Evolutionary conservation across 2,329 filamentous ascomycete species (phyloP).

Genomic region (Calonectria hongkongensis): DNA sequence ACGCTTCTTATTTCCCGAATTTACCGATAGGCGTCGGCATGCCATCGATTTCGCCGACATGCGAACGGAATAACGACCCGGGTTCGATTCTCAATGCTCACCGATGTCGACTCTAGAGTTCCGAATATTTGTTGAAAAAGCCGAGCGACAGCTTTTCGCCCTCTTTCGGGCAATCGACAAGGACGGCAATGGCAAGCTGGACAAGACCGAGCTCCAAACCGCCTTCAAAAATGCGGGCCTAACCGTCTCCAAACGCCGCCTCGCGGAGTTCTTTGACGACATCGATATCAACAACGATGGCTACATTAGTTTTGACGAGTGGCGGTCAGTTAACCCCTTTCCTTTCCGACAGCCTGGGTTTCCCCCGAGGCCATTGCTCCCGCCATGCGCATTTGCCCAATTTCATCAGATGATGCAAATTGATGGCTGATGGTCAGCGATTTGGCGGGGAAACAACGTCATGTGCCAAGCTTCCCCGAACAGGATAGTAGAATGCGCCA

Average conservation of each 20-base stretch:
- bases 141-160: slow-evolving; percentile 86
- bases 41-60: slow-evolving; percentile 39
- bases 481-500: slow-evolving; percentile 38
- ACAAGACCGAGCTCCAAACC: slow-evolving; percentile 86
- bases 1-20: slow-evolving; percentile 58
- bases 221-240: slow-evolving; percentile 89
- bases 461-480: slow-evolving; percentile 53
- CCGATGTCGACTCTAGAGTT: slow-evolving; percentile 79
- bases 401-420: slow-evolving; percentile 48
- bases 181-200: slow-evolving; percentile 89
- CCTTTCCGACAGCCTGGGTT: neutral
- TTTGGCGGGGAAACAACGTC: slow-evolving; percentile 55
- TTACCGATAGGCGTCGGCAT: slow-evolving; percentile 37
- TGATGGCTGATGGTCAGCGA: slow-evolving; percentile 55
- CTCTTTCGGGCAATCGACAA: slow-evolving; percentile 92
- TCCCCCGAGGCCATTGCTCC: slow-evolving; percentile 30
- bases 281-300: slow-evolving; percentile 94
- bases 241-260: slow-evolving; percentile 83
- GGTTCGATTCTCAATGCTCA: slow-evolving; percentile 45
- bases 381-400: slow-evolving; percentile 39
- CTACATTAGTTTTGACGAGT: slow-evolving; percentile 92
- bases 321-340: slow-evolving; percentile 82
- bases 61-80: slow-evolving; percentile 38
- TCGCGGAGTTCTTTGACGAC: slow-evolving; percentile 91
- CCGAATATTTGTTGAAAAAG: slow-evolving; percentile 88